Conservation (phyloP, 192 early-diverging fungal species). For the Podochytrium sp. region DNA sequence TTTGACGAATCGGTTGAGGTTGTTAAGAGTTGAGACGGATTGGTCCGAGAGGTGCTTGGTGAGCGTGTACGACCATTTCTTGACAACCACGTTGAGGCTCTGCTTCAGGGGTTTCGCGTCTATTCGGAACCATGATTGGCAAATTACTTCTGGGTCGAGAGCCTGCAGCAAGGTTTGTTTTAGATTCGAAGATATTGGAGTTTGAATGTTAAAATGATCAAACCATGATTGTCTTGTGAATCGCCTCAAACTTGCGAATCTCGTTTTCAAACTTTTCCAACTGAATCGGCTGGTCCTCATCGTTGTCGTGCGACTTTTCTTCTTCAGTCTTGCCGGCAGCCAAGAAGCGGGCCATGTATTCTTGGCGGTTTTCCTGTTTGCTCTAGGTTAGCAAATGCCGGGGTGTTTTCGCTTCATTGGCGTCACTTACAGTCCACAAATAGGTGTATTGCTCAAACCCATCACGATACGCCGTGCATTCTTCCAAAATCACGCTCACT, state of each 20-base stretch:
- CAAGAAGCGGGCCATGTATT: slow-evolving; percentile 67
- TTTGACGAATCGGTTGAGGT: slow-evolving; percentile 62
- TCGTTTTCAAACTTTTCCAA: slow-evolving; percentile 70
- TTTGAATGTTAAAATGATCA: not conserved
- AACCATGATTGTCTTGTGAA: slow-evolving; percentile 68
- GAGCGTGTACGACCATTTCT: slow-evolving; percentile 71
- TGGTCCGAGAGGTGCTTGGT: slow-evolving; percentile 68
- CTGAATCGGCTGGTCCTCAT: slow-evolving; percentile 49
- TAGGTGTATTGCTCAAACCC: slow-evolving; percentile 67
- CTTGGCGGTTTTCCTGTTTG: slow-evolving; percentile 62
- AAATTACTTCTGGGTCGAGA: slow-evolving; percentile 64
- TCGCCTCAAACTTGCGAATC: slow-evolving; percentile 65
- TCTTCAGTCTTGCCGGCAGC: slow-evolving; percentile 42
- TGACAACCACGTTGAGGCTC: slow-evolving; percentile 64
- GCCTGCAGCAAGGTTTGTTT: not conserved
- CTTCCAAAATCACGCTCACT: slow-evolving; percentile 55
- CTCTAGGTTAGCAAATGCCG: slow-evolving; percentile 13
- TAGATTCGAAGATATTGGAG: not conserved
- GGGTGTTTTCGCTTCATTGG: not conserved
- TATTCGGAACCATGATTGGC: slow-evolving; percentile 65
- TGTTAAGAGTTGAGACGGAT: slow-evolving; percentile 58
- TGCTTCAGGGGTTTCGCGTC: slow-evolving; percentile 67
- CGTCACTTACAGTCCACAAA: slow-evolving; percentile 58
- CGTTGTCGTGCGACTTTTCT: slow-evolving; percentile 36
- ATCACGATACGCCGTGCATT: slow-evolving; percentile 55